Evolutionary conservation across 2,329 filamentous ascomycete species (phyloP), one percentile per base, ranked within the genome.

Genomic region (Eutypella sp.): DNA sequence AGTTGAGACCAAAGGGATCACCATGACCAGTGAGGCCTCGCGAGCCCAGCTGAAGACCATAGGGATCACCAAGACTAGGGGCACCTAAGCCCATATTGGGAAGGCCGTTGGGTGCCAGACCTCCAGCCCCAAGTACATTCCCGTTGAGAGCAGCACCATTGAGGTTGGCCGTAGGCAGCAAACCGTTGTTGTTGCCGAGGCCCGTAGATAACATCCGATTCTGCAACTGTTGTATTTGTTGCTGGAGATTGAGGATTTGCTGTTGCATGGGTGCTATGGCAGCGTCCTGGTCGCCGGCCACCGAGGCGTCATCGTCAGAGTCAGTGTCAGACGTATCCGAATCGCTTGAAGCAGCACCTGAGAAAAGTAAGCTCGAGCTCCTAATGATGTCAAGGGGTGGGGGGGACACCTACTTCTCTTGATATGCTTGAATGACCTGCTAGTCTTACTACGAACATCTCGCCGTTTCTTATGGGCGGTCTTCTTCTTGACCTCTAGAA

Each of bases 241-340:
- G 46, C 41, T 57, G 49, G 18, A 68, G 49, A 5, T 55, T 52
- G 11, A 53, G 43, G 41, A 59, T 44, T 45, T 50, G 49, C 27
- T 47, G 48, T 42, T 57, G 54, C 24, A 52, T 38, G 1, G 48
- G 48, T 15, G 37, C 39, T 15, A 47, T 49, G 8, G 49, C 47
- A 2, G 49, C 47, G 16, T 47, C 24, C 15, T 57, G 50, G 31
- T 39, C 40, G 3, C 58, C 55, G 0, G 49, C 50, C 13, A 50
- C 49, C 18, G 47, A 31, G 2, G 49, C 39, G 10, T 47, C 44
- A 5, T 59, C 57, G 3, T 51, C 53, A 7, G 49, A 57, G 6
- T 55, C 58, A 0, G 56, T 55, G 23, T 59, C 55, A 3, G n/a
- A n/a, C n/a, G n/a, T n/a, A n/a, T n/a, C n/a, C n/a, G 58, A 59